A percentile compares a stretch with the other conserved stretches of the same genome.
These are phyloP conservation scores for Eucalyptus grandis DNA, from an alignment of 345 rosid genomes.

Conservation along the genomic window DNA sequence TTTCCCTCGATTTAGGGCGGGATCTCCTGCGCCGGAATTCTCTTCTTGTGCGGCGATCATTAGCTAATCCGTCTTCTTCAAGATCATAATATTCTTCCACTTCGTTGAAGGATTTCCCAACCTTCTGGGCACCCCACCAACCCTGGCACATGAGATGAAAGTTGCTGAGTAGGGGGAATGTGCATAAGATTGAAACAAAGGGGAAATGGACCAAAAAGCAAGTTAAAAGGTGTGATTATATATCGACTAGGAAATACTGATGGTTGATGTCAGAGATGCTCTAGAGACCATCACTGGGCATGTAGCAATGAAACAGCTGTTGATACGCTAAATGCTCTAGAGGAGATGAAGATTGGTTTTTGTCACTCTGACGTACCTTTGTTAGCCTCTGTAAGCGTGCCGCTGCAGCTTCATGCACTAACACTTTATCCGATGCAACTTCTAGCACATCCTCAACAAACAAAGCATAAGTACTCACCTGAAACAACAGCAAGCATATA, in stretches of 20 bases:
- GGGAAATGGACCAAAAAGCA: not conserved
- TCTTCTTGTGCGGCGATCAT: constrained; percentile 3
- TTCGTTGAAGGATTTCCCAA: constrained; percentile 17
- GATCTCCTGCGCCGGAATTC: constrained; percentile 4
- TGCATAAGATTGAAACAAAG: not conserved
- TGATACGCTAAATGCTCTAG: not conserved
- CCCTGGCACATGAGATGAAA: constrained; percentile 27
- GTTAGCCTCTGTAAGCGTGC: constrained; percentile 68
- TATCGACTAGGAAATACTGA: not conserved
- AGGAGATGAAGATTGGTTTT: not conserved
- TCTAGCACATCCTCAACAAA: constrained; percentile 65
- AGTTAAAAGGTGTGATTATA: not conserved
- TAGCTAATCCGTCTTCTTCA: constrained; percentile 16
- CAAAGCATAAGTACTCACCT: constrained; percentile 83
- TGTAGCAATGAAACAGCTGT: not conserved
- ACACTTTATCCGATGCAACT: constrained; percentile 53
- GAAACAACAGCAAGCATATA: constrained; percentile 2
- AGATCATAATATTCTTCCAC: constrained; percentile 21
- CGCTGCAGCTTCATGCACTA: constrained; percentile 72
- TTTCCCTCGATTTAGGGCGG: constrained; percentile 9
- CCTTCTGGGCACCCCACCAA: constrained; percentile 44
- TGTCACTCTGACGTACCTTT: constrained; percentile 26
- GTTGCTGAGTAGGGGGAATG: not conserved
- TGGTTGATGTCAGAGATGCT: not conserved
- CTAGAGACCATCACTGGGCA: not conserved